Evolutionary conservation across 176 grass and related monocot genomes (phyloP).

Genomic region (Carex pumila): DNA sequence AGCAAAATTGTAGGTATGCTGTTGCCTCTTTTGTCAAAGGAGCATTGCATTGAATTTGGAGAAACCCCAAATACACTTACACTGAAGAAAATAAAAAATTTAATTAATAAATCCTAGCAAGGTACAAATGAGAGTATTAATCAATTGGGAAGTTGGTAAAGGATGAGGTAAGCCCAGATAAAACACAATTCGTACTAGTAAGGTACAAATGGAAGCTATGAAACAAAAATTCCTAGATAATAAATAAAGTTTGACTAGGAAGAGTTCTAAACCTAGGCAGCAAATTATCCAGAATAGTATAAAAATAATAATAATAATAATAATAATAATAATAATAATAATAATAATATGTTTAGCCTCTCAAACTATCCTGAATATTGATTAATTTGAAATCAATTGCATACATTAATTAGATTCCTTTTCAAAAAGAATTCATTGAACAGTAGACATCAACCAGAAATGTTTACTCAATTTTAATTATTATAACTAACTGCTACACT

Average conservation of each 20-base stretch:
- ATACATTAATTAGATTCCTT: not conserved
- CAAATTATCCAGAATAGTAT: not conserved
- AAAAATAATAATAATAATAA: not conserved
- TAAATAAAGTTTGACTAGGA: not conserved
- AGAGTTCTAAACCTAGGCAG: not conserved
- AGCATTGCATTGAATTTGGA: slow-evolving; percentile 84
- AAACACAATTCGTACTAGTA: not conserved
- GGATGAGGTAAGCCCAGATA: not conserved
- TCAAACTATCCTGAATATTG: not conserved
- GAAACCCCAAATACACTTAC: slow-evolving; percentile 86
- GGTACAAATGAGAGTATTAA: slow-evolving; percentile 1
- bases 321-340: not conserved
- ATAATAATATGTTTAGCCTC: not conserved
- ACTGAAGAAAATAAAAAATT: slow-evolving; percentile 24
- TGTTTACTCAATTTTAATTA: not conserved
- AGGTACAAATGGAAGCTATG: not conserved
- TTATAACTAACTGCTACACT: not conserved
- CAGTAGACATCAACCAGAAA: not conserved
- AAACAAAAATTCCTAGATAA: not conserved
- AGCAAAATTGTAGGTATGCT: slow-evolving; percentile 81
- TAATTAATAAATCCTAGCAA: not conserved
- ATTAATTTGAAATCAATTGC: not conserved
- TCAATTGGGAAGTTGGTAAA: slow-evolving; percentile 11
- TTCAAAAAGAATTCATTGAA: not conserved
- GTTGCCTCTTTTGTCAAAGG: slow-evolving; percentile 77